A percentile compares a stretch with the other conserved stretches of the same genome.
phyloP scores from a whole-genome alignment of 176 grass and related monocot species.

The Poa pratensis region DNA sequence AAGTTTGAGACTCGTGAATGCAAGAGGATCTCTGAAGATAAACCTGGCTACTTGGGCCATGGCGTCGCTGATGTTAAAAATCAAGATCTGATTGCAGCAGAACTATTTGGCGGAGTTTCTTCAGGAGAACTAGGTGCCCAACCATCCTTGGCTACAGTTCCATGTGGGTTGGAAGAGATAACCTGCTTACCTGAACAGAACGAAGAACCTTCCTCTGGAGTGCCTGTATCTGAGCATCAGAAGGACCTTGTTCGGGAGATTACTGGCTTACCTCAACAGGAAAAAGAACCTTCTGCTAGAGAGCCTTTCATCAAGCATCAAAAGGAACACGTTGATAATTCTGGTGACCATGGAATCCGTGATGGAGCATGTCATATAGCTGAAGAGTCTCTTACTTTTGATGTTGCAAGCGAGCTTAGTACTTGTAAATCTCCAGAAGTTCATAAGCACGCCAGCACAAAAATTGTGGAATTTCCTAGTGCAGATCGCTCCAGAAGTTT shows the following conservation, averaged over 20 bases:
- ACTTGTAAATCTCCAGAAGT: conserved; percentile 24
- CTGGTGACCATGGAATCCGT: conserved; percentile 40
- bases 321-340: conserved; percentile 30
- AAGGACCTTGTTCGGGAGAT: conserved; percentile 19
- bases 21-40: conserved; percentile 67
- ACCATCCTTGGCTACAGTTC: conserved; percentile 37
- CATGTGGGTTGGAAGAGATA: conserved; percentile 39
- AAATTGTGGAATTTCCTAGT: conserved; percentile 32
- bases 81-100: conserved; percentile 54
- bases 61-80: conserved; percentile 56
- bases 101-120: conserved; percentile 25
- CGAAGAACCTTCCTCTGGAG: conserved; percentile 37
- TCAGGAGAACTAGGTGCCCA: conserved; percentile 40
- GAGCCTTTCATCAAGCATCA: conserved; percentile 25
- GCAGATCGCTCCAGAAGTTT: conserved; percentile 39
- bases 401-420: conserved; percentile 35
- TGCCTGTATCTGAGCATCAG: conserved; percentile 27
- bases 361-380: conserved; percentile 41
- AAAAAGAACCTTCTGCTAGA: conserved; percentile 24
- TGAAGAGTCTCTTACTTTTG: conserved; percentile 26
- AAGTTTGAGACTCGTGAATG: conserved; percentile 63
- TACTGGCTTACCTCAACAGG: conserved; percentile 32
- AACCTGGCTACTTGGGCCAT: conserved; percentile 47
- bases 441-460: conserved; percentile 40
- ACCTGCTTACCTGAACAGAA: conserved; percentile 37